A percentile compares a stretch with the other conserved stretches of the same genome.
Evolutionary conservation across 768 basidiomycete genomes (phyloP).

Genomic region (Russula sp.): DNA sequence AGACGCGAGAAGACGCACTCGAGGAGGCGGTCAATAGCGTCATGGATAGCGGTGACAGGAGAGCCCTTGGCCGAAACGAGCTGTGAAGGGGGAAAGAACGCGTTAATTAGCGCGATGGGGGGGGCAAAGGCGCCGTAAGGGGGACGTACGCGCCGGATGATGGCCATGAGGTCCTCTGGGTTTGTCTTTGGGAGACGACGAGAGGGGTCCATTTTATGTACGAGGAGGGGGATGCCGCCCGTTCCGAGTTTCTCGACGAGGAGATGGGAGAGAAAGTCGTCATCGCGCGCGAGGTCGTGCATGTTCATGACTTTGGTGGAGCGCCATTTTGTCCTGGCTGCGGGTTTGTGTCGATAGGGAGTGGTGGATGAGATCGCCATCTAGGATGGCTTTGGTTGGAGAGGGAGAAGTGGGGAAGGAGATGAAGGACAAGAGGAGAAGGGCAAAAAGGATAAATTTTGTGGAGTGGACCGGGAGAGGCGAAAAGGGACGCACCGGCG

Average conservation of each 20-base stretch:
- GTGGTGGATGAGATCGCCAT: conserved; percentile 3
- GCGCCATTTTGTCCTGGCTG: conserved; percentile 41
- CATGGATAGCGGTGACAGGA: conserved; percentile 51
- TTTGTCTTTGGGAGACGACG: conserved; percentile 72
- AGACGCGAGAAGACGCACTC: conserved; percentile 42
- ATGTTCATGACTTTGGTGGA: conserved; percentile 88
- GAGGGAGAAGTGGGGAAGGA: neutral
- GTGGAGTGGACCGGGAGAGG: neutral
- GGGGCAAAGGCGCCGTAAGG: conserved; percentile 17
- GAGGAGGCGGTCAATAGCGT: conserved; percentile 73
- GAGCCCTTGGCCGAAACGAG: conserved; percentile 51
- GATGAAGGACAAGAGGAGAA: conserved; percentile 4
- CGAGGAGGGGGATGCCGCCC: conserved; percentile 67
- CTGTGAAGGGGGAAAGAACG: conserved; percentile 31
- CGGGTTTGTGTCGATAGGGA: conserved; percentile 1
- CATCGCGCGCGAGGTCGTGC: conserved; percentile 83
- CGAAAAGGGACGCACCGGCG: no score
- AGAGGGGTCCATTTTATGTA: conserved; percentile 84
- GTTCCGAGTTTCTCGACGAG: conserved; percentile 87
- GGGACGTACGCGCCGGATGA: conserved; percentile 66
- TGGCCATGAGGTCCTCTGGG: conserved; percentile 55
- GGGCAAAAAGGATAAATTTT: conserved; percentile 5
- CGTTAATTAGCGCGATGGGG: conserved; percentile 19
- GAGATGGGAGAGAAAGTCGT: conserved; percentile 85
- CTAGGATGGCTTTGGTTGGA: conserved; percentile 6